phyloP scores from a whole-genome alignment of 1,139 yeast genomes.

The Groenewaldozyma auringiensis region DNA sequence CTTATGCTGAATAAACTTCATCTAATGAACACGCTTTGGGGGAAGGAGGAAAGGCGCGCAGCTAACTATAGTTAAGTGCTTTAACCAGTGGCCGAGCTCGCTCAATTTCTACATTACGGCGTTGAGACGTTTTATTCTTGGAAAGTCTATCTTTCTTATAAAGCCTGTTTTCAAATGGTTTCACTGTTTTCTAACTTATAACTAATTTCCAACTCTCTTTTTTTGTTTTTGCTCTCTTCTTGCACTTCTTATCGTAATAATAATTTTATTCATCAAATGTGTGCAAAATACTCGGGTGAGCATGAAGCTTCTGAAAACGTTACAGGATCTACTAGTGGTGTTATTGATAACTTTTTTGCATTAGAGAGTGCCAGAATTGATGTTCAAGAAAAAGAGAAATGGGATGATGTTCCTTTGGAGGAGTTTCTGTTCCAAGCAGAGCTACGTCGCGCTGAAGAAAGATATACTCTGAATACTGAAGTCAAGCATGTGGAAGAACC shows the following conservation, averaged over 20 bases:
- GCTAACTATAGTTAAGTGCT: too few relatives aligned
- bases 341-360: slow-evolving; percentile 1
- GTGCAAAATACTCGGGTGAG: neutral
- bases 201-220: neutral
- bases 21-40: too few relatives aligned
- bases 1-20: too few relatives aligned
- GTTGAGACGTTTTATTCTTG: too few relatives aligned
- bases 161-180: too few relatives aligned
- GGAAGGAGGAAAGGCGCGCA: too few relatives aligned
- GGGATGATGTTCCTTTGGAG: slow-evolving; percentile 24
- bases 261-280: neutral
- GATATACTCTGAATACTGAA: neutral
- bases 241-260: neutral
- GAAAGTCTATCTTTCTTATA: too few relatives aligned
- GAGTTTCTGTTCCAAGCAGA: slow-evolving; percentile 28
- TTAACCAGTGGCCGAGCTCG: too few relatives aligned
- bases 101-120: too few relatives aligned
- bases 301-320: neutral
- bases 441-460: slow-evolving; percentile 23
- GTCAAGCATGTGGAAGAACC: neutral
- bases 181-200: neutral
- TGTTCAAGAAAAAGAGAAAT: slow-evolving; percentile 14
- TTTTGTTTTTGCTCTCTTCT: neutral
- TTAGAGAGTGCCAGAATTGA: slow-evolving; percentile 1
- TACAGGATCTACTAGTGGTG: neutral